phyloP scores from a whole-genome alignment of 352 stramenopile genomes.

The Phytophthora palmivora region DNA sequence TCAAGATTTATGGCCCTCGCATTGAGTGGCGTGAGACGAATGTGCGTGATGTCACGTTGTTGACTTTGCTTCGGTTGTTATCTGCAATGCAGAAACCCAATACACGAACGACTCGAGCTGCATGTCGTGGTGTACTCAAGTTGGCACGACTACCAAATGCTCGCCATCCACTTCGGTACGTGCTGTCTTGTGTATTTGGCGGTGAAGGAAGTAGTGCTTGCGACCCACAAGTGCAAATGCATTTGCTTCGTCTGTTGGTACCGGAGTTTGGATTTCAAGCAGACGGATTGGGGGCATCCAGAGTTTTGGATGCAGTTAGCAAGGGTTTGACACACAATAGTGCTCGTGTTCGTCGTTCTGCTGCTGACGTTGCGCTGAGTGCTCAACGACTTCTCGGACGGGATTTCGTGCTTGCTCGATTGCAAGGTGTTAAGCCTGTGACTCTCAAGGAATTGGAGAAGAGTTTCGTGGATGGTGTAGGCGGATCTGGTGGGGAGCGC shows the following conservation, averaged over 20 bases:
- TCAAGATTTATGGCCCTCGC: conserved; percentile 78
- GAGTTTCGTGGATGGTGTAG: conserved; percentile 68
- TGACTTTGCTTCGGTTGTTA: conserved; percentile 71
- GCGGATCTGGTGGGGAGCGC: conserved; percentile 38
- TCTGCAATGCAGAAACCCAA: conserved; percentile 82
- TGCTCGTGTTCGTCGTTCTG: conserved; percentile 75
- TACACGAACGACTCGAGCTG: conserved; percentile 74
- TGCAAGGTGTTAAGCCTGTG: conserved; percentile 77
- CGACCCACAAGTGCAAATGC: conserved; percentile 81
- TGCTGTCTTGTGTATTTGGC: conserved; percentile 76
- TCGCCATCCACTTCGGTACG: conserved; percentile 70
- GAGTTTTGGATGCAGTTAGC: conserved; percentile 59
- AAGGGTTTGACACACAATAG: conserved; percentile 62
- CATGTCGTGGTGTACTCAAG: conserved; percentile 81
- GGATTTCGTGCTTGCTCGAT: conserved; percentile 66
- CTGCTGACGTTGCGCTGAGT: conserved; percentile 81
- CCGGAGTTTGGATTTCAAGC: conserved; percentile 82
- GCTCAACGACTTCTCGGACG: conserved; percentile 81
- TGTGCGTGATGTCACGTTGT: conserved; percentile 68
- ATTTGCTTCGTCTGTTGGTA: conserved; percentile 76
- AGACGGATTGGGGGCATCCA: conserved; percentile 64
- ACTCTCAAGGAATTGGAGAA: conserved; percentile 89
- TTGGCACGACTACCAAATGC: conserved; percentile 69
- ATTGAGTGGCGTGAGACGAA: conserved; percentile 76
- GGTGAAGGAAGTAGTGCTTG: conserved; percentile 53